Conservation (phyloP, 176 grass and related monocot species). For the Raddia guianensis region DNA sequence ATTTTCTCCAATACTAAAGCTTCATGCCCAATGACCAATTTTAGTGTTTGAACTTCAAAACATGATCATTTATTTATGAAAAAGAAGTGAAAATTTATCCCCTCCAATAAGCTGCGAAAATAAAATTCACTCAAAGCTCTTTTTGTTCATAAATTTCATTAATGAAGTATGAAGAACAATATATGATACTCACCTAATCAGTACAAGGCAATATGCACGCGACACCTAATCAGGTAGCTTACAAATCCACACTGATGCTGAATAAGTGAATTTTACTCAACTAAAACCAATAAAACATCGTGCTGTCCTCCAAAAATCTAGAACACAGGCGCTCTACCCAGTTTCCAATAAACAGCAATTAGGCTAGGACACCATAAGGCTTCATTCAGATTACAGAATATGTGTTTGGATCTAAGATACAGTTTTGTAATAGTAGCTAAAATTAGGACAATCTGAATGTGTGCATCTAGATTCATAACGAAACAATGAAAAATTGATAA, state of each 20-base stretch:
- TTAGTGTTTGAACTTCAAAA: slow-evolving; percentile 6
- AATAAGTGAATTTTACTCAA: neutral
- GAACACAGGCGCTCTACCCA: neutral
- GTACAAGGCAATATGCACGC: slow-evolving; percentile 14
- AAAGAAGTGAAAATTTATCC: neutral
- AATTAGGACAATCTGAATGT: neutral
- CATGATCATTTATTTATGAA: neutral
- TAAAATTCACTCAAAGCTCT: neutral
- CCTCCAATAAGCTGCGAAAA: neutral
- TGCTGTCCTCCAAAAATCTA: neutral
- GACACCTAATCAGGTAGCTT: slow-evolving; percentile 17
- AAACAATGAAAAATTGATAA: neutral
- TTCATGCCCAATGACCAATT: neutral
- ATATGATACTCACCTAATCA: no score
- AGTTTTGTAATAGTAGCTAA: neutral
- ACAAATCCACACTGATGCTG: neutral
- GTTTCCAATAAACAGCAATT: neutral
- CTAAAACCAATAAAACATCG: slow-evolving; percentile 12
- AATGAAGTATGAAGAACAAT: neutral
- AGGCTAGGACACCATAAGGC: neutral
- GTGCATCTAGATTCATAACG: neutral
- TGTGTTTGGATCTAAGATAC: neutral
- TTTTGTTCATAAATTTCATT: neutral
- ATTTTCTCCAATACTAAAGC: neutral
- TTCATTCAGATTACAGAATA: neutral